Evolutionary conservation across 2,329 filamentous ascomycete genomes (phyloP).

Genomic region (Fusarium sp.): DNA sequence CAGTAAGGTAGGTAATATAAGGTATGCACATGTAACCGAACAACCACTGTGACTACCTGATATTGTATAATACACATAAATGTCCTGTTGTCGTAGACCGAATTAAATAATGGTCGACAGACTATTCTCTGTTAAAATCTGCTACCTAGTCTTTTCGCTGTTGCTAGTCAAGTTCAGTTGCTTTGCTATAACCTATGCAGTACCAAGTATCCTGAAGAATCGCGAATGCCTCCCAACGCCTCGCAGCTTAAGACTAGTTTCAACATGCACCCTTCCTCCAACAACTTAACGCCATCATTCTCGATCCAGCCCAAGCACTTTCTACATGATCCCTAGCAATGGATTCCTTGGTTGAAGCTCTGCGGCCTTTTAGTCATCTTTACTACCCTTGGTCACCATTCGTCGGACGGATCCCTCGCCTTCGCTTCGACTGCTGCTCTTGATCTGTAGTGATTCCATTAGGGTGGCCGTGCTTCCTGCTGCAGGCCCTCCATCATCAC

Average conservation of each 20-base stretch:
- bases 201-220: constrained; percentile 42
- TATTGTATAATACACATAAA: no score
- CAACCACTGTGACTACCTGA: not conserved
- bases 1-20: no score
- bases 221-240: constrained; percentile 46
- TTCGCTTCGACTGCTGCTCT: constrained; percentile 58
- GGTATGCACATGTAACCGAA: no score
- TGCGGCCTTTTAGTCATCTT: constrained; percentile 32
- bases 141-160: constrained; percentile 4
- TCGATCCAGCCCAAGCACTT: constrained; percentile 20
- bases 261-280: constrained; percentile 42
- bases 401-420: constrained; percentile 58
- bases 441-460: constrained; percentile 51
- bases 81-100: no score
- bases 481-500: constrained; percentile 65
- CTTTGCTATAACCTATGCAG: constrained; percentile 36
- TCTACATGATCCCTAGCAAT: constrained; percentile 5
- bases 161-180: constrained; percentile 19
- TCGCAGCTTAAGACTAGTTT: constrained; percentile 39
- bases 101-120: not conserved
- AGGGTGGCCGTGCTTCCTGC: constrained; percentile 48
- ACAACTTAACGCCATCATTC: constrained; percentile 34
- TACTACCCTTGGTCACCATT: constrained; percentile 55
- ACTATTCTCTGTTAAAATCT: constrained; percentile 3
- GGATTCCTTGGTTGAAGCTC: not conserved